Conservation (phyloP, 192 early-diverging fungal species). For the Mortierella alpina region DNA sequence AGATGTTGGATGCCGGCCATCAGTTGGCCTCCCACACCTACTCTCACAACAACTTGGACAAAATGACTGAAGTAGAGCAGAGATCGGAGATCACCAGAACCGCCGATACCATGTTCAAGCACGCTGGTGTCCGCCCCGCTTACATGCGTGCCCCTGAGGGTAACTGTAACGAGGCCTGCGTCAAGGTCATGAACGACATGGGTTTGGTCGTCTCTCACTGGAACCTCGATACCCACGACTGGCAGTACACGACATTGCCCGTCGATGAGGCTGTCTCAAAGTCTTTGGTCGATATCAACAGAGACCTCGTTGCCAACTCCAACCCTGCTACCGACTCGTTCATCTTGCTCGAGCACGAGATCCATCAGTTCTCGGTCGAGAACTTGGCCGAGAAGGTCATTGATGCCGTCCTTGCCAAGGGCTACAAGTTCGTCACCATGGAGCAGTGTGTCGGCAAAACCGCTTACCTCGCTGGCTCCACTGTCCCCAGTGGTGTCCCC, state of each 20-base stretch:
- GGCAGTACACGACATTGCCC: constrained; percentile 29
- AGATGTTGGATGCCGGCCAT: constrained; percentile 62
- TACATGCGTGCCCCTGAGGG: constrained; percentile 76
- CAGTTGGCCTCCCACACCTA: constrained; percentile 71
- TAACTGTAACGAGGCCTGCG: constrained; percentile 34
- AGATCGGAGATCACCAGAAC: constrained; percentile 57
- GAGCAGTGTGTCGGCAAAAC: constrained; percentile 54
- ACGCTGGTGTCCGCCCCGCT: constrained; percentile 61
- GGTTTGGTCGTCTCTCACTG: constrained; percentile 50
- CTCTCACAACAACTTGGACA: constrained; percentile 61
- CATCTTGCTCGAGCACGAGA: constrained; percentile 57
- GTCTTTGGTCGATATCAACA: constrained; percentile 38
- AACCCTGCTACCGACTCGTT: constrained; percentile 48
- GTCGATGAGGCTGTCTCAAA: constrained; percentile 6
- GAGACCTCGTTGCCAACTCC: constrained; percentile 22
- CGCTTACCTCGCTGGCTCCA: constrained; percentile 37
- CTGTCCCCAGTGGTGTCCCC: constrained; percentile 5
- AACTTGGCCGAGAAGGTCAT: constrained; percentile 43
- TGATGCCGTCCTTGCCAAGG: constrained; percentile 39
- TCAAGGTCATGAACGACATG: constrained; percentile 36
- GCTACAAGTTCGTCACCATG: constrained; percentile 55
- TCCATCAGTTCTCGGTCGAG: constrained; percentile 52
- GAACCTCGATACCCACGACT: constrained; percentile 58
- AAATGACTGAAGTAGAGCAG: constrained; percentile 54
- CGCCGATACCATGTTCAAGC: constrained; percentile 59